phyloP scores from a whole-genome alignment of 2,329 filamentous ascomycete genomes.

The Metarhizium guizhouense region DNA sequence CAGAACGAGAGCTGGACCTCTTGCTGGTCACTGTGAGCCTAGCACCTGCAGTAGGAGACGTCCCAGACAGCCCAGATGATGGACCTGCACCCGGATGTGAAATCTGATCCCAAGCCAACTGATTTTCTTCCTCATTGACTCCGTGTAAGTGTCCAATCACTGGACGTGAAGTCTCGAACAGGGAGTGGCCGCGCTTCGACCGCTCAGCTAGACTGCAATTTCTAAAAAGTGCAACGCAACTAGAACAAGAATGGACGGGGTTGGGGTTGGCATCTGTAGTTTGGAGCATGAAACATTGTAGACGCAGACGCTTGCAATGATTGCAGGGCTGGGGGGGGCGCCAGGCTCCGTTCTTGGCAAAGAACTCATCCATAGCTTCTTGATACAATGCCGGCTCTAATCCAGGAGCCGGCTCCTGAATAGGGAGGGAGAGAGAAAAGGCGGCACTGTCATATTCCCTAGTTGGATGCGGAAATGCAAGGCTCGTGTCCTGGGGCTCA shows the following conservation, averaged over 20 bases:
- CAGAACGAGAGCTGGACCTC: constrained; percentile 29
- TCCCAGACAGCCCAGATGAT: background rate
- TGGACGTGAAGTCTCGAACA: constrained; percentile 36
- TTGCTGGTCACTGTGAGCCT: constrained; percentile 16
- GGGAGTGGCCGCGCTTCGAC: constrained; percentile 33
- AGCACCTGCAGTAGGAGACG: background rate
- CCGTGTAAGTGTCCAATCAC: constrained; percentile 41
- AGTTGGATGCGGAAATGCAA: background rate
- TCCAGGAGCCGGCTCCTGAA: background rate
- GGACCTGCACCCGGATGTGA: background rate
- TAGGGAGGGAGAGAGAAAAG: background rate
- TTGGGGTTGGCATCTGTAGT: constrained; percentile 39
- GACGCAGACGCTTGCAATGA: constrained; percentile 32
- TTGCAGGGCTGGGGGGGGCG: constrained; percentile 32
- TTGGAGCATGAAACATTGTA: constrained; percentile 39
- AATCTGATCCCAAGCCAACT: background rate
- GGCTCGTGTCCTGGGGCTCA: background rate
- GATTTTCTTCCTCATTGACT: constrained; percentile 28
- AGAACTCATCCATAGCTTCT: constrained; percentile 26
- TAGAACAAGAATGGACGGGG: constrained; percentile 37
- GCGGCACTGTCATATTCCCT: background rate
- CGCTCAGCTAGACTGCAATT: constrained; percentile 37
- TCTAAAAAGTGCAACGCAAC: constrained; percentile 39
- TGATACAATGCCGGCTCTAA: constrained; percentile 2
- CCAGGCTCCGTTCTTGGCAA: constrained; percentile 31